phyloP scores from a whole-genome alignment of 2,329 filamentous ascomycete species.

The Alternaria metachromatica region DNA sequence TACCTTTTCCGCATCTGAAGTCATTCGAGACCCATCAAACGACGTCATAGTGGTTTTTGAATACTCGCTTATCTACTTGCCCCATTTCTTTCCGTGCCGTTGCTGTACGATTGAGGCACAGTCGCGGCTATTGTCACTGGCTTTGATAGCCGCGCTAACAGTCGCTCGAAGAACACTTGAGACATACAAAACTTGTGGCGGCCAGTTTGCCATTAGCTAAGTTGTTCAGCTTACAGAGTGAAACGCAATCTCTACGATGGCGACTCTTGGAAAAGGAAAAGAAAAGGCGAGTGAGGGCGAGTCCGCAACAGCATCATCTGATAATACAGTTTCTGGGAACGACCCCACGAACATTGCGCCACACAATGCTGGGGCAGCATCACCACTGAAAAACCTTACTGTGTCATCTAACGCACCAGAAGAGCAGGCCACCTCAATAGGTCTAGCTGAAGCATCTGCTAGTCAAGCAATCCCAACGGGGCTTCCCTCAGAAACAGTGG shows the following conservation, averaged over 20 bases:
- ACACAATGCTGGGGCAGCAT: background rate
- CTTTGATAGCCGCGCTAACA: background rate
- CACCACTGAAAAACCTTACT: background rate
- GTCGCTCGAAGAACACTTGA: background rate
- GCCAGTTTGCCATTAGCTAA: background rate
- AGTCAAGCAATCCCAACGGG: background rate
- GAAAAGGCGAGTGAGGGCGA: background rate
- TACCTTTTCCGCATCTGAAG: background rate
- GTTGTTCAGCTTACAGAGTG: background rate
- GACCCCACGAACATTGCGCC: background rate
- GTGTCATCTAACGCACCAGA: background rate
- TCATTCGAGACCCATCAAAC: background rate
- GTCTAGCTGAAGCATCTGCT: background rate
- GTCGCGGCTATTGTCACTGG: background rate
- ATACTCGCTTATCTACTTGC: conserved; percentile 6
- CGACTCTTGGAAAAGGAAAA: conserved; percentile 3
- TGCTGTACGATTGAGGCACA: conserved; percentile 5
- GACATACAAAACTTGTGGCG: background rate
- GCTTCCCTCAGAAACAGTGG: conserved; percentile 1
- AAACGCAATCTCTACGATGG: background rate
- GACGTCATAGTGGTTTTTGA: background rate
- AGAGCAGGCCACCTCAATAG: background rate
- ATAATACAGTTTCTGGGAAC: background rate
- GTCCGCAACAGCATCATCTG: background rate
- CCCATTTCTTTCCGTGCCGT: conserved; percentile 2